phyloP scores from a whole-genome alignment of 306 rosid genomes.

The Phaseolus lunatus region DNA sequence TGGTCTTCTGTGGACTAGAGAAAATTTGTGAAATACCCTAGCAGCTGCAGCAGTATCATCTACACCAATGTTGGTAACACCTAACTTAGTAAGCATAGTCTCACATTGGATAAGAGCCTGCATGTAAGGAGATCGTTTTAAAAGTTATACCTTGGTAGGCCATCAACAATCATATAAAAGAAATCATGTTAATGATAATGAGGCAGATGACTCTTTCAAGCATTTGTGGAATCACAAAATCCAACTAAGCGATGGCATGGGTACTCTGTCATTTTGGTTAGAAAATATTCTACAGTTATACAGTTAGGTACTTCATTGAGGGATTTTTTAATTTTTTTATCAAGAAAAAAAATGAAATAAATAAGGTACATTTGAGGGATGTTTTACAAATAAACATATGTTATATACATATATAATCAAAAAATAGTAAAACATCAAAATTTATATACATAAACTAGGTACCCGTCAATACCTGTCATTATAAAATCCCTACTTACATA shows the following conservation, averaged over 20 bases:
- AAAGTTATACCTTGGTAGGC: background rate
- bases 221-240: conserved; percentile 15
- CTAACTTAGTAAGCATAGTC: conserved; percentile 52
- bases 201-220: background rate
- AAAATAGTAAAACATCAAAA: no score
- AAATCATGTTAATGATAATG: background rate
- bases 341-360: no score
- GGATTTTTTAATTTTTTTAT: no score
- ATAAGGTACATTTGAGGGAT: no score
- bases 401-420: no score
- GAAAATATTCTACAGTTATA: background rate
- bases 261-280: background rate
- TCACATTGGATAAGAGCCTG: conserved; percentile 82
- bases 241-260: background rate
- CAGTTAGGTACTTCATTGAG: background rate
- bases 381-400: no score
- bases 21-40: conserved; percentile 55
- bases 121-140: conserved; percentile 37
- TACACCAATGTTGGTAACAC: conserved; percentile 52
- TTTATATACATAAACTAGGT: no score
- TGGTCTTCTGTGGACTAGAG: background rate
- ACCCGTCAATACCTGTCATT: no score
- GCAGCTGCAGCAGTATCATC: conserved; percentile 78
- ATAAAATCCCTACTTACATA: no score
- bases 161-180: background rate